A percentile compares a stretch with the other conserved stretches of the same genome.
Conservation (phyloP, 495 filamentous ascomycete species). For the Chaetomium fimeti region DNA sequence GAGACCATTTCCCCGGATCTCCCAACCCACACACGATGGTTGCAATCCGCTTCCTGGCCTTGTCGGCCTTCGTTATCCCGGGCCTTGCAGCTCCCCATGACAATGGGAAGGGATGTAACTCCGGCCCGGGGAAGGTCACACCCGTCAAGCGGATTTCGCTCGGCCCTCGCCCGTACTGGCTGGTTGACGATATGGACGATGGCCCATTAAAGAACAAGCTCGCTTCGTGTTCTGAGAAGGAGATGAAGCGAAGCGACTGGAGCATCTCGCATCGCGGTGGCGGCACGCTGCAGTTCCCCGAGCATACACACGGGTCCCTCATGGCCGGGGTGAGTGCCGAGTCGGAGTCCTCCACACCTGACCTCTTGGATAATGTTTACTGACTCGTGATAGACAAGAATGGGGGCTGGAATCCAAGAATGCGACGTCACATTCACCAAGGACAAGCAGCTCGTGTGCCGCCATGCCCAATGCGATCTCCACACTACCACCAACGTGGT, state of each 20-base stretch:
- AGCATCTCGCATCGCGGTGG: constrained; percentile 59
- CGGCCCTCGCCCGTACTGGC: constrained; percentile 58
- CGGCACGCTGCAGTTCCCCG: constrained; percentile 60
- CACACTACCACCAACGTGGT: constrained; percentile 66
- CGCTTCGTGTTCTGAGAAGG: constrained; percentile 50
- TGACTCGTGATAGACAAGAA: constrained; percentile 39
- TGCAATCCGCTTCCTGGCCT: background rate
- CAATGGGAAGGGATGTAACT: constrained; percentile 9
- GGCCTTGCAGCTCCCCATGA: constrained; percentile 28
- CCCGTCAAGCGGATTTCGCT: constrained; percentile 46
- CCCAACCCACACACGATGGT: background rate
- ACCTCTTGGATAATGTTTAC: background rate
- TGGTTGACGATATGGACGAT: constrained; percentile 59
- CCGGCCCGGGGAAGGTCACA: constrained; percentile 21
- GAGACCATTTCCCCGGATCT: background rate
- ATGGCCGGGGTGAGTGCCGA: constrained; percentile 47
- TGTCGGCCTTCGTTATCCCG: constrained; percentile 1
- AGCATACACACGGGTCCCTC: constrained; percentile 54
- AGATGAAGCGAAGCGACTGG: constrained; percentile 44
- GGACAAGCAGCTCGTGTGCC: constrained; percentile 60
- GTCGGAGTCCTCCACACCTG: background rate
- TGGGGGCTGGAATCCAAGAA: constrained; percentile 64
- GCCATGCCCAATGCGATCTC: constrained; percentile 62
- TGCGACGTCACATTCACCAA: constrained; percentile 64
- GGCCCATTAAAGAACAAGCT: constrained; percentile 56